Base-by-base conservation (phyloP, 2,329 filamentous ascomycete species). In the Monosporascus cannonballus region DNA sequence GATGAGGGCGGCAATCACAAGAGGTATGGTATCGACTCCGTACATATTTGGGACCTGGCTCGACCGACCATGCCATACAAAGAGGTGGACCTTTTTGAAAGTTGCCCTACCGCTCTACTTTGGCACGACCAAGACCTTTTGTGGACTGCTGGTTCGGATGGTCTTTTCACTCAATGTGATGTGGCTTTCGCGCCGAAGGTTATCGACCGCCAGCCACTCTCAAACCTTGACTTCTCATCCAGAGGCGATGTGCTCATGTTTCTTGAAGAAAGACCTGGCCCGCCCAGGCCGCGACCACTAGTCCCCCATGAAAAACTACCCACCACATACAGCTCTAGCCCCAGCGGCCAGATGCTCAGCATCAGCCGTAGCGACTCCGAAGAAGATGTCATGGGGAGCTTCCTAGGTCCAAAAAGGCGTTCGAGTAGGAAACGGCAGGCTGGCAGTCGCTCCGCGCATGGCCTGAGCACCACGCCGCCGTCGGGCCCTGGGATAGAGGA, bases 11-110 rank as follows among this genome's bases (percentile, higher is more conserved):
- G 72, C 42, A 76, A 76, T 59, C 67, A 75, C 44, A 78, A 76
- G 52, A 73, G 76, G 8, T 77, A 78, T 50, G 82, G 81, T 42
- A 79, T 80, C 44, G 79, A 76, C 27, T 73, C 76, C 0, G 81
- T 86, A 15, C 83, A 87, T 52, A 73, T 87, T 20, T 88, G 84
- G 83, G 85, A 88, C 62, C 69, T 88, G n/a, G 84, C 82, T 6
- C 74, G 85, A 34, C 82, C 84, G 1, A 80, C 82, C 1, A 77
- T 87, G 73, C 83, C 84, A 0, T 86, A 84, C 62, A 85, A 85
- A 57, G 80, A 85, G 59, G 77, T 87, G 47, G 79, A 84, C 54
- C 70, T 78, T 39, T 86, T 85, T 57, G 77, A 81, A 22, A 73
- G 64, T 27, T 77, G 82, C 3, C 84, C 84, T 1, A 76, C 75